phyloP scores from a whole-genome alignment of 1,284 basidiomycete species.

The Volvariella volvacea region DNA sequence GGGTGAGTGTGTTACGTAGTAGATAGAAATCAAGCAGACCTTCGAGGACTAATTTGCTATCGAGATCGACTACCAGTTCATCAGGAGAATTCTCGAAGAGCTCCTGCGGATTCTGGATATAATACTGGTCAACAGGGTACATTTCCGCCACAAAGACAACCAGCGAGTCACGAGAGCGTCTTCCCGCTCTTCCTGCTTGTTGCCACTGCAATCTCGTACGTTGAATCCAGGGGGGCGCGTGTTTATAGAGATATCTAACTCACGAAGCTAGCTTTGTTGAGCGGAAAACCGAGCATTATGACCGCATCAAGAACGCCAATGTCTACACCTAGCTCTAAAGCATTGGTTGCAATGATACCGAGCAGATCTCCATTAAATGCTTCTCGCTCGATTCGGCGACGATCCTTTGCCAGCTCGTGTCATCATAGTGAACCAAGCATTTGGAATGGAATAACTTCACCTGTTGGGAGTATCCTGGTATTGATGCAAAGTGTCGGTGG shows the following conservation, averaged over 20 bases:
- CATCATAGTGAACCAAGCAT: background rate
- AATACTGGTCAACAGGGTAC: constrained; percentile 76
- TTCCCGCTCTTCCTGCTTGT: constrained; percentile 85
- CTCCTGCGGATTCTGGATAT: constrained; percentile 65
- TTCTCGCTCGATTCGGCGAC: constrained; percentile 78
- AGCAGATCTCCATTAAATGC: constrained; percentile 81
- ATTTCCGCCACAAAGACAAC: constrained; percentile 72
- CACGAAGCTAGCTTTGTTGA: constrained; percentile 72
- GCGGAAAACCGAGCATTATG: constrained; percentile 85
- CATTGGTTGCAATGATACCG: constrained; percentile 88
- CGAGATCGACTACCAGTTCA: constrained; percentile 67
- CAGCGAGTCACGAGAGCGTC: constrained; percentile 79
- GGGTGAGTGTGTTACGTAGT: too few species aligned
- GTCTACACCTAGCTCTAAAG: constrained; percentile 87
- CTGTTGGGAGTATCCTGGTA: constrained; percentile 31
- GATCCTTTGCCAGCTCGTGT: constrained; percentile 45
- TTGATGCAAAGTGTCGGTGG: background rate
- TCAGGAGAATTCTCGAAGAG: constrained; percentile 59
- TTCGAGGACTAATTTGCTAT: constrained; percentile 75
- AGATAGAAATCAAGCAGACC: constrained; percentile 17
- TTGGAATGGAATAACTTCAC: constrained; percentile 11
- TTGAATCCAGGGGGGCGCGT: constrained; percentile 1
- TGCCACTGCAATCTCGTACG: constrained; percentile 48
- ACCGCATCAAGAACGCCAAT: constrained; percentile 87
- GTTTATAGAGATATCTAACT: constrained; percentile 19